Percentiles rank a stretch among this genome's conserved stretches.
These are phyloP conservation scores for Omphalea diandra DNA, from an alignment of 441 rosid genomes.

Conservation along the genomic window DNA sequence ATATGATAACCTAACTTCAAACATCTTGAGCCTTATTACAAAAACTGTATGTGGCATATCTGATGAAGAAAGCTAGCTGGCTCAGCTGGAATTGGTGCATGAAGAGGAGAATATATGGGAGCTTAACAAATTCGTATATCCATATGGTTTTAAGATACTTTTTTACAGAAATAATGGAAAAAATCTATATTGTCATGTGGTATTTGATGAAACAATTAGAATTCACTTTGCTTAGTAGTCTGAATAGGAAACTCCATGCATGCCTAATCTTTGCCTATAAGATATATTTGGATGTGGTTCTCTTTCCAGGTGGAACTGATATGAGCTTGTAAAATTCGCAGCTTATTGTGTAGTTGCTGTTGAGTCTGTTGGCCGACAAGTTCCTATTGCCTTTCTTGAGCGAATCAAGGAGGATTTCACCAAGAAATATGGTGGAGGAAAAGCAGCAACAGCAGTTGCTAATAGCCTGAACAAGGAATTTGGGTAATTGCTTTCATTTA, in stretches of 20 bases:
- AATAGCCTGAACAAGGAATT: constrained; percentile 79
- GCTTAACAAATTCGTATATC: not conserved
- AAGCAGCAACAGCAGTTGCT: constrained; percentile 73
- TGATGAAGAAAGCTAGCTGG: not conserved
- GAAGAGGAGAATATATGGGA: not conserved
- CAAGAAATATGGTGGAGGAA: constrained; percentile 83
- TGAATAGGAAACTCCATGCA: not conserved
- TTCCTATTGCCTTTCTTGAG: constrained; percentile 90
- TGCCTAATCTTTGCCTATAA: not conserved
- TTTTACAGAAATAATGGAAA: not conserved
- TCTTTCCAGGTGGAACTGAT: constrained; percentile 18
- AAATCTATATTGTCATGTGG: not conserved
- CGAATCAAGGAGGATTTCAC: constrained; percentile 81
- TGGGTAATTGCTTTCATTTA: constrained; percentile 47
- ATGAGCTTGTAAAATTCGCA: constrained; percentile 33
- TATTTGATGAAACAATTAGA: constrained; percentile 2
- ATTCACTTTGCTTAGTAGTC: not conserved
- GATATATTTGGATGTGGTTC: not conserved
- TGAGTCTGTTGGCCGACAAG: constrained; percentile 80
- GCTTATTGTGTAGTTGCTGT: constrained; percentile 95
- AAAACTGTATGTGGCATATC: not conserved
- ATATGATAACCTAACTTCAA: not conserved
- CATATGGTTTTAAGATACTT: not conserved
- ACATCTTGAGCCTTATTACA: not conserved
- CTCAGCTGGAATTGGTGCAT: not conserved